Conservation (phyloP, 2,329 filamentous ascomycete species). For the Pseudomassariella vexata region DNA sequence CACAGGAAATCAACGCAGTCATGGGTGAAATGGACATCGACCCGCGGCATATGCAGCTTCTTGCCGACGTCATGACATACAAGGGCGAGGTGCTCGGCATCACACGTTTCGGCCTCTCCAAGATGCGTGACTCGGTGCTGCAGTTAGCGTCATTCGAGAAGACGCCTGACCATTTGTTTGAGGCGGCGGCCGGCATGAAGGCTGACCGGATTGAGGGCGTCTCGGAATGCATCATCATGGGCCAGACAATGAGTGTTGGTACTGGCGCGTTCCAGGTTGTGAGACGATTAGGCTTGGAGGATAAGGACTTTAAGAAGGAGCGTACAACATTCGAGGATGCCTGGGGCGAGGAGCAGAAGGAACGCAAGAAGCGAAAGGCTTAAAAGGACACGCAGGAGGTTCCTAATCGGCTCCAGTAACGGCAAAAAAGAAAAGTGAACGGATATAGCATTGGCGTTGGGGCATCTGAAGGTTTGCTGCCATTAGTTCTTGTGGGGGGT, state of each 20-base stretch:
- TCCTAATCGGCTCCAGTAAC: background rate
- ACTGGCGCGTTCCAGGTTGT: slow-evolving; percentile 92
- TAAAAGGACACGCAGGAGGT: slow-evolving; percentile 1
- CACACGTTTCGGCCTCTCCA: slow-evolving; percentile 90
- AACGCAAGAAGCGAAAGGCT: slow-evolving; percentile 9
- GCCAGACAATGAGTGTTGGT: slow-evolving; percentile 85
- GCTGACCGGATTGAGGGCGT: slow-evolving; percentile 90
- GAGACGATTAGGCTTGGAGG: slow-evolving; percentile 62
- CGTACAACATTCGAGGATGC: slow-evolving; percentile 67
- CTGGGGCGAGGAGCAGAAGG: slow-evolving; percentile 37
- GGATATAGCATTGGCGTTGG: too few species aligned
- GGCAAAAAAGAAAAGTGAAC: too few species aligned
- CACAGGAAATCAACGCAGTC: slow-evolving; percentile 78
- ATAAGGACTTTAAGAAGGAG: slow-evolving; percentile 50
- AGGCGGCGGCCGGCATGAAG: slow-evolving; percentile 89
- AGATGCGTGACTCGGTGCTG: slow-evolving; percentile 91
- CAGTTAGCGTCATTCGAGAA: slow-evolving; percentile 97
- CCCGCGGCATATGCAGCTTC: slow-evolving; percentile 92
- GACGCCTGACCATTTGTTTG: slow-evolving; percentile 95
- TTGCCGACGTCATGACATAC: slow-evolving; percentile 98
- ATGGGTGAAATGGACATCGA: slow-evolving; percentile 96
- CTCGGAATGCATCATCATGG: slow-evolving; percentile 96
- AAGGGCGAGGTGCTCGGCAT: slow-evolving; percentile 96
- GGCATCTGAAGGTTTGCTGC: too few species aligned
- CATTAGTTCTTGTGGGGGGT: too few species aligned